Evolutionary conservation across 2,329 filamentous ascomycete species (phyloP).

Genomic region (Penicillium sp.): DNA sequence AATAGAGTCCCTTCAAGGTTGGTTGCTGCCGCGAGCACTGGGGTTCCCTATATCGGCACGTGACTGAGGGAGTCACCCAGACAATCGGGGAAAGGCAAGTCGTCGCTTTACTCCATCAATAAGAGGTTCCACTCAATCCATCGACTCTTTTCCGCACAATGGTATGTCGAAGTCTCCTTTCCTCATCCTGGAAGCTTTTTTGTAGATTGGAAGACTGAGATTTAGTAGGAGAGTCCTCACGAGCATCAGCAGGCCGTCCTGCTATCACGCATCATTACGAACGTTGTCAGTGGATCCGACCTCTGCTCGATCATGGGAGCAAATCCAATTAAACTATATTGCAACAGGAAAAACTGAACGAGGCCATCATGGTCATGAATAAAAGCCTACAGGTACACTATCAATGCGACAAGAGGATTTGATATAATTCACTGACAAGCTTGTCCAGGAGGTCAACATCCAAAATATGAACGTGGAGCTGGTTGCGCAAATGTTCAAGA

Average conservation of each 20-base stretch:
- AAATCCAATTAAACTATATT: slow-evolving; percentile 6
- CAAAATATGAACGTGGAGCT: slow-evolving; percentile 99
- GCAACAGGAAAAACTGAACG: slow-evolving; percentile 87
- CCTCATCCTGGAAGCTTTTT: no score
- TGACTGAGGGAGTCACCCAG: slow-evolving; percentile 10
- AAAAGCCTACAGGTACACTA: slow-evolving; percentile 72
- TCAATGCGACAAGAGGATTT: background rate
- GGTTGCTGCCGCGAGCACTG: background rate
- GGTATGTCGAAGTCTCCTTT: background rate
- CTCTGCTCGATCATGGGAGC: background rate
- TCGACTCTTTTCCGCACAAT: background rate
- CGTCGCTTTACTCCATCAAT: background rate
- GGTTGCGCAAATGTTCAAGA: slow-evolving; percentile 99
- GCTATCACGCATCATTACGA: slow-evolving; percentile 91
- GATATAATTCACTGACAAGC: background rate
- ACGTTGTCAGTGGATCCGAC: slow-evolving; percentile 64
- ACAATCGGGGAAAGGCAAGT: slow-evolving; percentile 9
- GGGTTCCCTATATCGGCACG: slow-evolving; percentile 8
- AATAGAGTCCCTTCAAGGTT: background rate
- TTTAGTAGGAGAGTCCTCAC: slow-evolving; percentile 76
- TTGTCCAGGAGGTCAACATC: slow-evolving; percentile 80
- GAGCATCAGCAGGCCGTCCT: slow-evolving; percentile 95
- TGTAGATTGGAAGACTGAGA: background rate
- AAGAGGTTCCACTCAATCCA: background rate
- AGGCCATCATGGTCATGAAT: slow-evolving; percentile 87